A percentile compares a stretch with the other conserved stretches of the same genome.
These are phyloP conservation scores for Gossypium mustelinum DNA, from an alignment of 345 rosid genomes.

Conservation along the genomic window DNA sequence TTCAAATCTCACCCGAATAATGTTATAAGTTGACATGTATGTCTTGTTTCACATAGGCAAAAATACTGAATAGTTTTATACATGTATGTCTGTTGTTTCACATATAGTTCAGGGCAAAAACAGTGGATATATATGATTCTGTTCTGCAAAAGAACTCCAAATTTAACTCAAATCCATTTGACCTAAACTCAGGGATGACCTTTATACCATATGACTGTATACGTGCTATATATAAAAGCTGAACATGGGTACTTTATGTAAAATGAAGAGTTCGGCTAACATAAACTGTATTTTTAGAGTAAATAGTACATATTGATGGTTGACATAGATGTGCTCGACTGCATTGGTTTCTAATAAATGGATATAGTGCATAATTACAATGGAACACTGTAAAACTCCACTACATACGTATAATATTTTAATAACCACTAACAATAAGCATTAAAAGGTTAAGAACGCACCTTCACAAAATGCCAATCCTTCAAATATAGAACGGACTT, in stretches of 20 bases:
- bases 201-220: too few relatives aligned
- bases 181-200: too few relatives aligned
- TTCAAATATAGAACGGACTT: slow-evolving; percentile 63
- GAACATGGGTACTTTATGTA: too few relatives aligned
- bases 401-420: neutral
- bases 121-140: neutral
- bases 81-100: too few relatives aligned
- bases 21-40: neutral
- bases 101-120: neutral
- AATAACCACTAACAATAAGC: neutral
- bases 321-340: neutral
- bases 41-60: neutral
- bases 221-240: too few relatives aligned
- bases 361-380: neutral
- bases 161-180: neutral
- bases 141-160: neutral
- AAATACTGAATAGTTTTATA: too few relatives aligned
- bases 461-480: slow-evolving; percentile 98
- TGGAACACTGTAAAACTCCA: neutral
- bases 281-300: neutral
- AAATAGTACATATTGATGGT: neutral
- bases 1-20: neutral
- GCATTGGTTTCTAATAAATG: neutral
- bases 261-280: neutral
- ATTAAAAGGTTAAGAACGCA: slow-evolving; percentile 13